phyloP scores from a whole-genome alignment of 2,329 filamentous ascomycete species.

The Exophiala spinifera region DNA sequence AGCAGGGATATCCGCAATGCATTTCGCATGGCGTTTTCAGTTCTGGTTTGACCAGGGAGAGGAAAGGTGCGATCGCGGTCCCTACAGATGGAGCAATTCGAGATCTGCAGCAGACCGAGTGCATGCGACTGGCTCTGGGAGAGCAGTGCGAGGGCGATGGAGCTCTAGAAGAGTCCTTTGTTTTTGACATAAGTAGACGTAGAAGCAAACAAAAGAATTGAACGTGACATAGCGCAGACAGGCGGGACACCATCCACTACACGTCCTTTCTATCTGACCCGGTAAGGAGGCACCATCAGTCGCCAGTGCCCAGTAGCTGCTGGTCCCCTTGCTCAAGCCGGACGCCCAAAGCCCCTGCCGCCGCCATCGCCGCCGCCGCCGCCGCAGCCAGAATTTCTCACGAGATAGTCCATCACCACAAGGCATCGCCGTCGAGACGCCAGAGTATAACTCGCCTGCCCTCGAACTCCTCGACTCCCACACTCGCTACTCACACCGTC shows the following conservation, averaged over 20 bases:
- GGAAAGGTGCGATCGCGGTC: not conserved
- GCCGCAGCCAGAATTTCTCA: no score
- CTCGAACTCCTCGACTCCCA: not conserved
- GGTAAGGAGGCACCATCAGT: no score
- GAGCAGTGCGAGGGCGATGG: no score
- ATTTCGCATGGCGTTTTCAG: not conserved
- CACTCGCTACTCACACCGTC: conserved; percentile 19
- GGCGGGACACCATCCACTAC: no score
- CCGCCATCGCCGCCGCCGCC: no score
- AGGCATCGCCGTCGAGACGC: not conserved
- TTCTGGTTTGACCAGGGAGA: not conserved
- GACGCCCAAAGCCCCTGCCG: no score
- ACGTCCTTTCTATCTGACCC: no score
- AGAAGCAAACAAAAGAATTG: not conserved
- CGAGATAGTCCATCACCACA: not conserved
- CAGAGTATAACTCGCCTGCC: not conserved
- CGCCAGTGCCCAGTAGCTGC: no score
- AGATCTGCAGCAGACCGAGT: not conserved
- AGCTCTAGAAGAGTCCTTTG: not conserved
- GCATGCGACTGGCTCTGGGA: no score
- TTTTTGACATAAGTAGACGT: not conserved
- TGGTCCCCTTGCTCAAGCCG: no score
- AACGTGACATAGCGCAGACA: no score
- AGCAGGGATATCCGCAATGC: not conserved
- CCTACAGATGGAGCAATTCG: not conserved